phyloP scores from a whole-genome alignment of 2,329 filamentous ascomycete genomes.

The Purpureocillium lavendulum region DNA sequence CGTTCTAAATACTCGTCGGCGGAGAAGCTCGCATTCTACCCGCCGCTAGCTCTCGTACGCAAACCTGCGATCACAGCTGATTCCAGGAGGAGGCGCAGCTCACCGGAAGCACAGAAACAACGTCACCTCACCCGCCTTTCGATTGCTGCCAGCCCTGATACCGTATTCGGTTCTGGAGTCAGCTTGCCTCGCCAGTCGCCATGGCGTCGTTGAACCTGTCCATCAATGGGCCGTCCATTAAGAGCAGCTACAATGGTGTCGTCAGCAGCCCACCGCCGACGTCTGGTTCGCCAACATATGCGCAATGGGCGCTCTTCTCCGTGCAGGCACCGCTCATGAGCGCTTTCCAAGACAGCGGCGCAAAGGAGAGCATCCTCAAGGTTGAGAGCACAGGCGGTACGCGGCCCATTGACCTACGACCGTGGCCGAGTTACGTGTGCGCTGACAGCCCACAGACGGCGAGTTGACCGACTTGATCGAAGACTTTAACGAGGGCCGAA shows the following conservation, averaged over 20 bases:
- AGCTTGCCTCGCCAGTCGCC: slow-evolving; percentile 9
- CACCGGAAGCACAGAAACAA: too few relatives aligned
- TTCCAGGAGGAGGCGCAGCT: too few relatives aligned
- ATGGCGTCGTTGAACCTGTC: slow-evolving; percentile 81
- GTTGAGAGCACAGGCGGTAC: slow-evolving; percentile 84
- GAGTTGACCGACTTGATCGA: slow-evolving; percentile 85
- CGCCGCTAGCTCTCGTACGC: neutral
- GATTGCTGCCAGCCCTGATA: too few relatives aligned
- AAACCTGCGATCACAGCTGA: neutral
- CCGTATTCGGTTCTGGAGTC: too few relatives aligned
- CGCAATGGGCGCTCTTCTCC: slow-evolving; percentile 88
- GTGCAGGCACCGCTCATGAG: slow-evolving; percentile 88
- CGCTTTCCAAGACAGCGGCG: slow-evolving; percentile 78
- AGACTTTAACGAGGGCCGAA: slow-evolving; percentile 91
- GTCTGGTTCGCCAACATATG: slow-evolving; percentile 68
- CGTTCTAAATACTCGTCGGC: neutral
- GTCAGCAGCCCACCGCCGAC: slow-evolving; percentile 42
- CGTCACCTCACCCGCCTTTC: too few relatives aligned
- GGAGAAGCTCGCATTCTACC: neutral
- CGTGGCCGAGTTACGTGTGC: slow-evolving; percentile 4
- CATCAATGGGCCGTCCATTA: slow-evolving; percentile 73
- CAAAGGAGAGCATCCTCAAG: slow-evolving; percentile 92
- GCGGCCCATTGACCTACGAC: slow-evolving; percentile 5
- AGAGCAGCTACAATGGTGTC: slow-evolving; percentile 63
- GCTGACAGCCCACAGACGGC: slow-evolving; percentile 55